Conservation (phyloP, 139 green algal genomes). For the Micromonas pusilla region DNA sequence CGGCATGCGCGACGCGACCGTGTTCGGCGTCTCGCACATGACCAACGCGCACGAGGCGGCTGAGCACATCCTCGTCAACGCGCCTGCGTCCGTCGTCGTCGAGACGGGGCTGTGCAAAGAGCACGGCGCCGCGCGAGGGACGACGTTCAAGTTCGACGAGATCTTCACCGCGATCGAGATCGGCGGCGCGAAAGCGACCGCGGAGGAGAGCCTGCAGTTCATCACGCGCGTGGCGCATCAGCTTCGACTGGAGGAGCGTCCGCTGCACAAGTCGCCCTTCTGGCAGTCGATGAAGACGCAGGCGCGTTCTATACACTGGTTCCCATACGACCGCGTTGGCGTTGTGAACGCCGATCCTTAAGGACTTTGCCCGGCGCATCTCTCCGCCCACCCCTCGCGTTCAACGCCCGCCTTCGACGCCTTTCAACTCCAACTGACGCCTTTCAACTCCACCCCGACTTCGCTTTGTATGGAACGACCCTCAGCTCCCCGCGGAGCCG, state of each 20-base stretch:
- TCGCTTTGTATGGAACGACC: too few relatives aligned
- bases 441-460: too few relatives aligned
- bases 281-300: constrained; percentile 9
- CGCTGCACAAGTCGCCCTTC: not conserved
- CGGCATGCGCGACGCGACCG: not conserved
- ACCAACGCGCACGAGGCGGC: constrained; percentile 4
- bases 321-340: too few relatives aligned
- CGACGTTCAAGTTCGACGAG: not conserved
- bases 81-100: not conserved
- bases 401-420: too few relatives aligned
- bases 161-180: constrained; percentile 5
- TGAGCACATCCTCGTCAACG: not conserved
- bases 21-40: constrained; percentile 16
- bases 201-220: not conserved
- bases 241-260: not conserved
- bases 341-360: too few relatives aligned
- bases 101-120: not conserved
- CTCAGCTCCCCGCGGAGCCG: constrained; percentile 6
- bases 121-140: not conserved
- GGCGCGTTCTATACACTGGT: too few relatives aligned
- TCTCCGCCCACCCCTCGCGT: too few relatives aligned
- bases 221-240: constrained; percentile 2
- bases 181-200: not conserved
- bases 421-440: too few relatives aligned
- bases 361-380: too few relatives aligned